Evolutionary conservation across 495 filamentous ascomycete species (phyloP), one percentile per base, ranked within the genome.

Genomic region (Glutinoglossum americanum): DNA sequence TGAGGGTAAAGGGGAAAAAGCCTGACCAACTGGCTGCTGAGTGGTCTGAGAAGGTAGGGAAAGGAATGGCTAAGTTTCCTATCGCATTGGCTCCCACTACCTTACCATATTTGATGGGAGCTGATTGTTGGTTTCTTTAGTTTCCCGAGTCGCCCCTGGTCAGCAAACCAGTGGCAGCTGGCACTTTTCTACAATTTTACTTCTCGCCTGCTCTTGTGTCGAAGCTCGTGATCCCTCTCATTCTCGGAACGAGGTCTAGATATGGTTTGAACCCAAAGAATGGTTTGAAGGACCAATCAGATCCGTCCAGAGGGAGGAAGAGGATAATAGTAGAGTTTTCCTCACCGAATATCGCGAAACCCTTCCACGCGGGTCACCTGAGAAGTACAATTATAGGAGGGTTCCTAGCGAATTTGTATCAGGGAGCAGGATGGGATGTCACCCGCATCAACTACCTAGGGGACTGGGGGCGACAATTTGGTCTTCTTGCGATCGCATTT

Each of bases 391-490:
- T 88, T 64, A 80, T 87, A 51, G 84, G 84, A 59, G 80, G 80
- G 56, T 85, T 83, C 66, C 69, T 87, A 28, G 72, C 80, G 54
- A 85, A 84, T 62, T 69, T 85, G 3, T 78, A 84, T 69, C 76
- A 79, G 57, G 72, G 76, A n/a, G 75, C 80, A 61, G 84, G 84
- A 59, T 87, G 80, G 79, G 75, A 85, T 44, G 82, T 85, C 3
- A 71, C 75, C 60, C 76, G 79, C 58, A 79, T 85, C 75, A 85
- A 85, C 69, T 86, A 85, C 66, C 72, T 87, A 10, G 83, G 83
- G 54, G 83, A 87, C 64, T 87, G 83, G 83, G 83, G 83, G 47
- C 83, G 81, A 69, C 81, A 83, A 65, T 84, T 84, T 62, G 84
- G 82, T 61, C 69, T 87, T 45, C 72, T 87, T 19, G 81, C 77